Evolutionary conservation across 768 basidiomycete genomes (phyloP).

Genomic region (Pleurotus giganteus): DNA sequence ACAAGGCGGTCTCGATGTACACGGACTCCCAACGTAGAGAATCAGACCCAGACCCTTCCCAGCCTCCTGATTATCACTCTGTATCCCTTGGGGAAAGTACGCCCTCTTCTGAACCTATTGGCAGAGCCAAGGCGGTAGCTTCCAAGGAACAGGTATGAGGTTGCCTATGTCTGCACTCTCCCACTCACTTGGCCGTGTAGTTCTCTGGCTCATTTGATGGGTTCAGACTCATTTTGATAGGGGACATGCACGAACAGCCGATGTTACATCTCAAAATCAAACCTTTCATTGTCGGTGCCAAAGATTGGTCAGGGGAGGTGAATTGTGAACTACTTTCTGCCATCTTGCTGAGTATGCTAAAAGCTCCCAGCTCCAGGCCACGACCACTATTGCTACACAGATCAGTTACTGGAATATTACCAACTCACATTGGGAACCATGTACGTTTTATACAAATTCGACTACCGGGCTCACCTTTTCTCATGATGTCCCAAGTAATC

Average conservation of each 20-base stretch:
- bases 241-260: conserved; percentile 93
- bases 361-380: conserved; percentile 68
- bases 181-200: conserved; percentile 36
- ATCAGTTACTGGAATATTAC: conserved; percentile 96
- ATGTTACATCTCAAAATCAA: conserved; percentile 87
- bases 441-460: conserved; percentile 41
- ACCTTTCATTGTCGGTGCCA: conserved; percentile 77
- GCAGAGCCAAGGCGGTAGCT: conserved; percentile 45
- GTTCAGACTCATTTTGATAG: conserved; percentile 90
- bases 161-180: not conserved
- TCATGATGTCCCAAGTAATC: conserved; percentile 56
- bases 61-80: conserved; percentile 8
- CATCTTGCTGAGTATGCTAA: not conserved
- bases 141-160: conserved; percentile 77
- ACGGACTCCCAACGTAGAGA: conserved; percentile 34
- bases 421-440: conserved; percentile 98
- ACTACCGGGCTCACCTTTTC: not conserved
- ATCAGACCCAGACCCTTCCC: conserved; percentile 12
- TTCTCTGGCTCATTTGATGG: conserved; percentile 86
- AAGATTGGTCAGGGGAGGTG: conserved; percentile 95
- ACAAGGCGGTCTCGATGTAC: conserved; percentile 84
- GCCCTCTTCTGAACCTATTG: conserved; percentile 21
- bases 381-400: conserved; percentile 74
- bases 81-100: conserved; percentile 13
- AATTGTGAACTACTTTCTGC: conserved; percentile 16